Base-by-base conservation (phyloP, 805 yeast species). In the Ogataea parapolymorpha region DNA sequence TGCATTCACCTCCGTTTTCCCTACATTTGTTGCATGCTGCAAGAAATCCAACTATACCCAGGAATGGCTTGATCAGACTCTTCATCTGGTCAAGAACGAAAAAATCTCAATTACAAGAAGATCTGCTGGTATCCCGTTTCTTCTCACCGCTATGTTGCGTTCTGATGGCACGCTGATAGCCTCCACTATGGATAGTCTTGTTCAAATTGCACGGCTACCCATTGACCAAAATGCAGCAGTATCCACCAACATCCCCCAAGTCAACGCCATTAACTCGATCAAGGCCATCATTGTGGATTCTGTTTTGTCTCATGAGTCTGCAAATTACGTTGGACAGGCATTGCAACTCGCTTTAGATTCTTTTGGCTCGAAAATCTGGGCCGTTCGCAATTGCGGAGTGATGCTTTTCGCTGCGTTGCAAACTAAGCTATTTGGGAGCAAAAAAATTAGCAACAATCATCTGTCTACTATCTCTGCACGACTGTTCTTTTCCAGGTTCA, bases 371-470 rank as follows among this genome's bases (percentile, higher is more conserved):
- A 66, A 72, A 2, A 68, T 79, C 17, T 91, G 98, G 98, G 80
- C 95, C 0, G 74, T 91, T 20, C 72, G 96, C 56, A 91, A 91
- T 58, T 87, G 97, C 61, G 88, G 95, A 0, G 84, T 90, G 14
- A 93, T 91, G 98, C 69, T 91, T 29, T 91, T 89, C 59, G 82
- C 95, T 1, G 80, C 95, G 0, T 62, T 91, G 30, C 93, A 87
- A 54, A 83, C 82, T 44, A 72, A 91, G 45, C 56, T 93, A 5
- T 90, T 91, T 62, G 95, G 95, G 2, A 75, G 72, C 11, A 70
- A 70, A 32, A 67, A 68, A 39, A 65, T 65, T 9, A 73, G 58
- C 12, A 48, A 49, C 24, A 37, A 40, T 18, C 38, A 41, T 11
- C 36, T 55, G 10, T 51, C 61, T n/a, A 50, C 54, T 13, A 49